Conservation (phyloP, 2,329 filamentous ascomycete species). For the Diaporthe sp. region DNA sequence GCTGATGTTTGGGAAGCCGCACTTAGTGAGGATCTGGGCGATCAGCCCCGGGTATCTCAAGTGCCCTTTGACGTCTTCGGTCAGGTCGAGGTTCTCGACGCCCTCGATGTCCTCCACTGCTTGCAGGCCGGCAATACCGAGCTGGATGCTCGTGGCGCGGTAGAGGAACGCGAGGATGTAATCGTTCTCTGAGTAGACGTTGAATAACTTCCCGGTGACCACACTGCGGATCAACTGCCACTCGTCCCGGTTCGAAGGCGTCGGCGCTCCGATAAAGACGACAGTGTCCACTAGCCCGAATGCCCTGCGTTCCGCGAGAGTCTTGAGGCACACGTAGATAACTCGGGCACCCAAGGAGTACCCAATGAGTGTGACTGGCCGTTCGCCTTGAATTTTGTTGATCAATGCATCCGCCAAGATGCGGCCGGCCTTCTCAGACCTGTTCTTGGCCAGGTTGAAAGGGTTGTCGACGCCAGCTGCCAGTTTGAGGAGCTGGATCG, state of each 20-base stretch:
- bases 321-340: constrained; percentile 85
- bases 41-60: constrained; percentile 57
- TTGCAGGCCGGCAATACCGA: constrained; percentile 88
- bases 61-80: constrained; percentile 62
- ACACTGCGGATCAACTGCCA: constrained; percentile 85
- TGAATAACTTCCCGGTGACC: constrained; percentile 86
- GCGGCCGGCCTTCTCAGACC: constrained; percentile 84
- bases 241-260: constrained; percentile 77
- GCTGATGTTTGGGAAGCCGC: constrained; percentile 63
- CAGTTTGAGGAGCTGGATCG: constrained; percentile 75
- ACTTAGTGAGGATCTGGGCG: constrained; percentile 65
- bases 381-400: constrained; percentile 85
- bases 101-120: constrained; percentile 76
- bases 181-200: constrained; percentile 90
- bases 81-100: constrained; percentile 70
- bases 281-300: constrained; percentile 89
- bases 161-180: constrained; percentile 91
- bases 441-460: constrained; percentile 81
- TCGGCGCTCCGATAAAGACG: constrained; percentile 85
- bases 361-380: constrained; percentile 84
- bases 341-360: constrained; percentile 87
- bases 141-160: constrained; percentile 84
- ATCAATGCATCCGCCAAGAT: constrained; percentile 87
- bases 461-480: constrained; percentile 84
- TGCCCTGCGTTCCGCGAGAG: constrained; percentile 81